A percentile compares a stretch with the other conserved stretches of the same genome.
These are phyloP conservation scores for Periconia macrospinosa DNA, from an alignment of 2,329 filamentous ascomycete species.

Conservation along the genomic window DNA sequence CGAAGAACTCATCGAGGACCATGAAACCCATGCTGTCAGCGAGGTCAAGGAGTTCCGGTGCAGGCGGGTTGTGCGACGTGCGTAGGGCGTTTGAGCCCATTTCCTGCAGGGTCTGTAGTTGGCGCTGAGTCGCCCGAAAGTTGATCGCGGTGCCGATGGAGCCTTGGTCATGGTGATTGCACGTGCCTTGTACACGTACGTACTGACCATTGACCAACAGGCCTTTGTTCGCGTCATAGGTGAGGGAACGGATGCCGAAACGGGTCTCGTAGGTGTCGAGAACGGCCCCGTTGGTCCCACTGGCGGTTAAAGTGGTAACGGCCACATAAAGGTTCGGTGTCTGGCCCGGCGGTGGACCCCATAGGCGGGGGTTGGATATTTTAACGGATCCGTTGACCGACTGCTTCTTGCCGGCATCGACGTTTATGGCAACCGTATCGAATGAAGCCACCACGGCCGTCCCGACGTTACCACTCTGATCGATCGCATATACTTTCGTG, in stretches of 20 bases:
- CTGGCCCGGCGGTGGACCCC: slow-evolving; percentile 53
- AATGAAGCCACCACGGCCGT: slow-evolving; percentile 40
- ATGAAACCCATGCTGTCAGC: slow-evolving; percentile 50
- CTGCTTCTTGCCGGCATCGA: slow-evolving; percentile 36
- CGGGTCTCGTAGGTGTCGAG: slow-evolving; percentile 53
- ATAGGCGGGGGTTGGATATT: slow-evolving; percentile 48
- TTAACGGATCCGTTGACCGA: slow-evolving; percentile 39
- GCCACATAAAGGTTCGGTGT: slow-evolving; percentile 54
- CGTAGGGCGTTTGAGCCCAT: slow-evolving; percentile 56
- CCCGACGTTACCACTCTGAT: slow-evolving; percentile 29
- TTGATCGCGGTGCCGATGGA: slow-evolving; percentile 57
- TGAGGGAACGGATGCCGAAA: slow-evolving; percentile 54
- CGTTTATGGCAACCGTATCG: slow-evolving; percentile 18
- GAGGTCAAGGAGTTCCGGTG: slow-evolving; percentile 54
- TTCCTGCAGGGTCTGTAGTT: slow-evolving; percentile 54
- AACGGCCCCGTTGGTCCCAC: slow-evolving; percentile 2
- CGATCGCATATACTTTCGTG: slow-evolving; percentile 47
- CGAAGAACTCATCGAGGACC: slow-evolving; percentile 39
- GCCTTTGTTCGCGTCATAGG: slow-evolving; percentile 46
- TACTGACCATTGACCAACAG: slow-evolving; percentile 52
- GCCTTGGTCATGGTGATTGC: slow-evolving; percentile 57
- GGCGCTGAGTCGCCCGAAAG: slow-evolving; percentile 50
- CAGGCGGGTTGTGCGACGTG: slow-evolving; percentile 58
- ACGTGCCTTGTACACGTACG: slow-evolving; percentile 51
- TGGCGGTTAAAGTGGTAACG: slow-evolving; percentile 43